Conservation (phyloP, 805 yeast species). For the Ascoidea asiatica region DNA sequence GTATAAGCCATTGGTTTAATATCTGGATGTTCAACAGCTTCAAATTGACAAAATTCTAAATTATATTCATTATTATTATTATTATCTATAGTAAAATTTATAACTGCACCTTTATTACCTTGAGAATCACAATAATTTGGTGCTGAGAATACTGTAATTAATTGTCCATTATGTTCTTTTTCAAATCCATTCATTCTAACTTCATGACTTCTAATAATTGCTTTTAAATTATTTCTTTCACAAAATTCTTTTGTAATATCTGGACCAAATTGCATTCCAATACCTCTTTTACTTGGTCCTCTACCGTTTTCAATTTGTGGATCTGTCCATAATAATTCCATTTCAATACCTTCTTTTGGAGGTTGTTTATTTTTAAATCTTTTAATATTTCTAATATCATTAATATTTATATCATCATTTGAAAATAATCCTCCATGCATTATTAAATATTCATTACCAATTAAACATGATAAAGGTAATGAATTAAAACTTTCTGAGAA, state of each 20-base stretch:
- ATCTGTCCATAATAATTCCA: slow-evolving; percentile 97
- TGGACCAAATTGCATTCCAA: slow-evolving; percentile 95
- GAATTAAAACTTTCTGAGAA: slow-evolving; percentile 79
- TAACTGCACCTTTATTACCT: slow-evolving; percentile 83
- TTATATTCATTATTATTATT: slow-evolving; percentile 31
- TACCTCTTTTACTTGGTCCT: slow-evolving; percentile 83
- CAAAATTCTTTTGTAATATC: slow-evolving; percentile 80
- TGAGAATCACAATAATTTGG: slow-evolving; percentile 94
- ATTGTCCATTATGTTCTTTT: slow-evolving; percentile 71
- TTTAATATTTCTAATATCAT: slow-evolving; percentile 60
- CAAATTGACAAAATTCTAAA: slow-evolving; percentile 47
- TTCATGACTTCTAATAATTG: slow-evolving; percentile 88
- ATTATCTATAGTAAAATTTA: slow-evolving; percentile 43
- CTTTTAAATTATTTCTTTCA: slow-evolving; percentile 53
- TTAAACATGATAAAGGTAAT: slow-evolving; percentile 74
- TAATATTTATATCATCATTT: slow-evolving; percentile 53
- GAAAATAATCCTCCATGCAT: slow-evolving; percentile 96
- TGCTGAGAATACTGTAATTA: slow-evolving; percentile 93
- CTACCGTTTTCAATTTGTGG: slow-evolving; percentile 75
- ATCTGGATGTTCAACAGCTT: slow-evolving; percentile 82
- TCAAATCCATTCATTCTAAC: slow-evolving; percentile 88
- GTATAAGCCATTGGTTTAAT: slow-evolving; percentile 92
- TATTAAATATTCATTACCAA: slow-evolving; percentile 67
- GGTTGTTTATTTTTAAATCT: slow-evolving; percentile 66
- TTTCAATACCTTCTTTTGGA: slow-evolving; percentile 80